Conservation (phyloP, 768 basidiomycete species). For the Phylloporus sp. region DNA sequence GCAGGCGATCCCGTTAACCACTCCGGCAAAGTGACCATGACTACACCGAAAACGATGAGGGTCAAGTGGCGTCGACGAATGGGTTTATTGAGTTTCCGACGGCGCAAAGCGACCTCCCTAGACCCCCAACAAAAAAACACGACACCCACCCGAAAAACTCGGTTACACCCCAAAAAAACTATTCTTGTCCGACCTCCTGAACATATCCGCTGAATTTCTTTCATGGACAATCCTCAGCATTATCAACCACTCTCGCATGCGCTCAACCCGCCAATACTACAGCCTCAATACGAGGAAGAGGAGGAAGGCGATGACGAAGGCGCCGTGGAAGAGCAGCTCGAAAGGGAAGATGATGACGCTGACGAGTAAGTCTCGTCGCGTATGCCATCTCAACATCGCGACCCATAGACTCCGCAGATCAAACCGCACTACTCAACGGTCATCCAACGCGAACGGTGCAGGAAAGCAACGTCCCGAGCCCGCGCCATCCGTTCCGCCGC, state of each 20-base stretch:
- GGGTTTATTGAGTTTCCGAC: slow-evolving; percentile 27
- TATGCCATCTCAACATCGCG: slow-evolving; percentile 3
- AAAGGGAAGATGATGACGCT: slow-evolving; percentile 42
- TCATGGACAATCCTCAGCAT: slow-evolving; percentile 68
- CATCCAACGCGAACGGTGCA: no score
- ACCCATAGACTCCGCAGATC: slow-evolving; percentile 16
- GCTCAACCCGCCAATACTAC: slow-evolving; percentile 49
- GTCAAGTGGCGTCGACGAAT: no score
- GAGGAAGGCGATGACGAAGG: slow-evolving; percentile 73
- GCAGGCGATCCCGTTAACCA: slow-evolving; percentile 88
- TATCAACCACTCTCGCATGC: slow-evolving; percentile 81
- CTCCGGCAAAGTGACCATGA: slow-evolving; percentile 83
- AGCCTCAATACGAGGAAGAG: slow-evolving; percentile 44
- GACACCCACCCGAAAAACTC: slow-evolving; percentile 29
- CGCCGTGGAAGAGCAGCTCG: slow-evolving; percentile 63
- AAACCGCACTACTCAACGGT: slow-evolving; percentile 21
- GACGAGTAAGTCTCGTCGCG: slow-evolving; percentile 28
- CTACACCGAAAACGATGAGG: fast-evolving
- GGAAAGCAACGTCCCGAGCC: no score
- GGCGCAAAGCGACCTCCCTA: slow-evolving; percentile 22
- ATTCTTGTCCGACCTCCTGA: slow-evolving; percentile 17
- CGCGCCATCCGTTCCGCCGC: no score
- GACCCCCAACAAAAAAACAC: slow-evolving; percentile 26
- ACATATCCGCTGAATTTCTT: slow-evolving; percentile 19
- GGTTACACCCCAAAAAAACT: slow-evolving; percentile 28